These are phyloP conservation scores for Boletus rex-veris DNA, from an alignment of 768 basidiomycete species.

Conservation along the genomic window DNA sequence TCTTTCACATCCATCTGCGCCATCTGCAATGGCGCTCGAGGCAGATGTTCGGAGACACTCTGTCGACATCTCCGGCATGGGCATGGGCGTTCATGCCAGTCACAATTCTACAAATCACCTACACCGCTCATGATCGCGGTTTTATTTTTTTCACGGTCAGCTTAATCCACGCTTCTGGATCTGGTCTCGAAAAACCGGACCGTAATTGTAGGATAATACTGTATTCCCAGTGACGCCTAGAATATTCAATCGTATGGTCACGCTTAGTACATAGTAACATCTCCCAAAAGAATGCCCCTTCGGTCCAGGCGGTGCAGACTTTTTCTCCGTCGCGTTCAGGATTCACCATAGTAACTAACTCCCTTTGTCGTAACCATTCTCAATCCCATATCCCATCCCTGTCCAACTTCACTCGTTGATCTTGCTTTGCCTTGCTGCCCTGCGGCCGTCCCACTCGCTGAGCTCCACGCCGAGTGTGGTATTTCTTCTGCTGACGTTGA, in stretches of 20 bases:
- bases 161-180: neutral
- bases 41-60: slow-evolving; percentile 35
- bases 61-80: slow-evolving; percentile 31
- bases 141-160: no score
- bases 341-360: slow-evolving; percentile 2
- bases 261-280: slow-evolving; percentile 8
- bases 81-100: slow-evolving; percentile 24
- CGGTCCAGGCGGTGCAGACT: neutral
- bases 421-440: slow-evolving; percentile 85
- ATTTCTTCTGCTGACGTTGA: slow-evolving; percentile 63
- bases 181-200: slow-evolving; percentile 2
- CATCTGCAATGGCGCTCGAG: slow-evolving; percentile 29
- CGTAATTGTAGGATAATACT: slow-evolving; percentile 21
- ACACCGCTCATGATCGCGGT: slow-evolving; percentile 4
- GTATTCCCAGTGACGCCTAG: slow-evolving; percentile 3
- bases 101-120: slow-evolving; percentile 3
- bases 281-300: neutral
- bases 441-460: slow-evolving; percentile 63
- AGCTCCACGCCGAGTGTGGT: slow-evolving; percentile 71
- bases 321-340: slow-evolving; percentile 6
- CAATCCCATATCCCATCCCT: slow-evolving; percentile 60
- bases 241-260: slow-evolving; percentile 1
- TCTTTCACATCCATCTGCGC: slow-evolving; percentile 23
- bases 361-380: slow-evolving; percentile 18
- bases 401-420: slow-evolving; percentile 61